These are phyloP conservation scores for Pseudocercospora vitis DNA, from an alignment of 2,329 filamentous ascomycete species.

Conservation along the genomic window DNA sequence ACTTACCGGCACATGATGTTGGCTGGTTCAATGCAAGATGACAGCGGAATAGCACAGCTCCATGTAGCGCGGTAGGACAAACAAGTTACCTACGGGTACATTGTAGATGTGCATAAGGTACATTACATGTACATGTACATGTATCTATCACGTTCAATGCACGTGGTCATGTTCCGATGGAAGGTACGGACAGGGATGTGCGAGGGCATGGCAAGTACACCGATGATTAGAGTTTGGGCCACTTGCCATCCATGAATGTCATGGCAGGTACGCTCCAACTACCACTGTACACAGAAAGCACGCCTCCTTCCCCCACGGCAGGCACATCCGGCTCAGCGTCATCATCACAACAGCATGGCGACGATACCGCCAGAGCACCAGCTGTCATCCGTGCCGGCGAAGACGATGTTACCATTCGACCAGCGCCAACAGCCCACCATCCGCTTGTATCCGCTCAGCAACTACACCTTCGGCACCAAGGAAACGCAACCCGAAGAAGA, in stretches of 20 bases:
- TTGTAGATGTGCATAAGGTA: no score
- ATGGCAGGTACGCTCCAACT: no score
- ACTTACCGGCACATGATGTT: constrained; percentile 39
- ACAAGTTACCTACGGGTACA: no score
- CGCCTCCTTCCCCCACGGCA: no score
- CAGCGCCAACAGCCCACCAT: constrained; percentile 86
- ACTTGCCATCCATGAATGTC: no score
- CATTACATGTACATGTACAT: constrained; percentile 1
- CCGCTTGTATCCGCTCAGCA: constrained; percentile 82
- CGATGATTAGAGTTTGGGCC: constrained; percentile 1
- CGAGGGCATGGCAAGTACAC: background rate
- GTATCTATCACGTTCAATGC: no score
- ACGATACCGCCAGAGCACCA: constrained; percentile 32
- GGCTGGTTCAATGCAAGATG: no score
- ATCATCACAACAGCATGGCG: constrained; percentile 30
- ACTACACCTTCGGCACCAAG: constrained; percentile 98
- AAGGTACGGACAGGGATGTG: constrained; percentile 1
- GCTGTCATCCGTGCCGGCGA: constrained; percentile 29
- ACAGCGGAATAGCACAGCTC: no score
- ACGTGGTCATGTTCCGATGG: no score
- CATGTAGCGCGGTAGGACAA: no score
- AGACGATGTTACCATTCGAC: constrained; percentile 65
- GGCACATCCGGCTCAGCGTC: no score
- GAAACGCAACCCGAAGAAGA: constrained; percentile 98
- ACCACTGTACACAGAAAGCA: no score